Conservation (phyloP, 352 stramenopile species). For the Phytopythium ostracodes region DNA sequence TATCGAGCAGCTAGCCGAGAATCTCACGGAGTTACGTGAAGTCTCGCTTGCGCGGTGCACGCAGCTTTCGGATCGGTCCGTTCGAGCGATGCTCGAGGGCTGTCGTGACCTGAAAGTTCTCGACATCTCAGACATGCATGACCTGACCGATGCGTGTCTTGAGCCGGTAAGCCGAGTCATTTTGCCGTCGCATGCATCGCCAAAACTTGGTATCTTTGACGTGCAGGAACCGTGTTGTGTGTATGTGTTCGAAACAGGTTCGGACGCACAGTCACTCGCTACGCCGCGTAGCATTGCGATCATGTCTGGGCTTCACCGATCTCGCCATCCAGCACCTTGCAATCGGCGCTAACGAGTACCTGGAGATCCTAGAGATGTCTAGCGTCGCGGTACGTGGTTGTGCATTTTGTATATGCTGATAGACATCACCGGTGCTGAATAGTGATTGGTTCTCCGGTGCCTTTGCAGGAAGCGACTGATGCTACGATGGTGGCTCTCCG, state of each 20-base stretch:
- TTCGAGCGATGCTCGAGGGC: conserved; percentile 43
- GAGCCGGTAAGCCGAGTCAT: conserved; percentile 30
- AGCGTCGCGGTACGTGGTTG: conserved; percentile 51
- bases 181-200: background rate
- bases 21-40: conserved; percentile 51
- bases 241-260: conserved; percentile 22
- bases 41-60: conserved; percentile 68
- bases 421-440: background rate
- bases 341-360: conserved; percentile 45
- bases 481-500: conserved; percentile 42
- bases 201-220: too few species aligned
- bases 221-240: too few species aligned
- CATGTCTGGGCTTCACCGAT: conserved; percentile 61
- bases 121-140: conserved; percentile 67
- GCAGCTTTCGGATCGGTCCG: conserved; percentile 50
- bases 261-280: conserved; percentile 49
- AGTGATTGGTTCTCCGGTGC: background rate
- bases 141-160: conserved; percentile 62
- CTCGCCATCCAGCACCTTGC: conserved; percentile 52
- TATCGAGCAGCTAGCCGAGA: conserved; percentile 37
- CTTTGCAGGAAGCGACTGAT: conserved; percentile 50
- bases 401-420: background rate
- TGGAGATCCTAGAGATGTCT: conserved; percentile 68
- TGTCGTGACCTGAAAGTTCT: conserved; percentile 54
- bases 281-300: conserved; percentile 47